Percentiles rank a stretch among this genome's conserved stretches.
Conservation (phyloP, 306 rosid genomes). For the Trichosanthes cucumerina region DNA sequence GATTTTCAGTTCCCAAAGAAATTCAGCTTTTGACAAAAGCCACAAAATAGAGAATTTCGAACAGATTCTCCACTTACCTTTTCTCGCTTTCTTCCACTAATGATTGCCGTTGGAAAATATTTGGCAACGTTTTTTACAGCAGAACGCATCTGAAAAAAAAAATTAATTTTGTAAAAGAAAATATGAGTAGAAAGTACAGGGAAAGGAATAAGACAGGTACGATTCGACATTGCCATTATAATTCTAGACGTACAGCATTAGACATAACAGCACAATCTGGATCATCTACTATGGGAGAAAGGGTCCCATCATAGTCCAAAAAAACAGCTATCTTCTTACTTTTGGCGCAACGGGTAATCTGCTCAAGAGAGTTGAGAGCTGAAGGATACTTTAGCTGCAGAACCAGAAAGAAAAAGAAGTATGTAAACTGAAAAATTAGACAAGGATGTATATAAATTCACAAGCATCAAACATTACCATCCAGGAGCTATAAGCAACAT, state of each 20-base stretch:
- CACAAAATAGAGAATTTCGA: not conserved
- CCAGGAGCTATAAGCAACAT: slow-evolving; percentile 50
- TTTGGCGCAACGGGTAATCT: slow-evolving; percentile 40
- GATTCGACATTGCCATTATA: not conserved
- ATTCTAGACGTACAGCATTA: slow-evolving; percentile 38
- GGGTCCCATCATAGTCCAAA: slow-evolving; percentile 90
- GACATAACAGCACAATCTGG: slow-evolving; percentile 82
- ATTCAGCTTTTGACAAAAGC: not conserved
- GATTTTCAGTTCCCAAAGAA: not conserved
- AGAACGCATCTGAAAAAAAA: slow-evolving; percentile 50
- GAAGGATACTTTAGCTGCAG: slow-evolving; percentile 73
- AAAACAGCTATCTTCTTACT: slow-evolving; percentile 71
- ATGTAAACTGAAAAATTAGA: not conserved
- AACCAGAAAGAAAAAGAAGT: not conserved
- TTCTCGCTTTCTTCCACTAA: slow-evolving; percentile 87
- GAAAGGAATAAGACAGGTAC: not conserved
- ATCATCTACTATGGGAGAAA: slow-evolving; percentile 88
- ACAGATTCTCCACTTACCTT: slow-evolving; percentile 32
- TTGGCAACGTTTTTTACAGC: slow-evolving; percentile 51
- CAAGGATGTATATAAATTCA: not conserved
- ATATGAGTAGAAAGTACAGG: not conserved
- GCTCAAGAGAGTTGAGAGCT: slow-evolving; percentile 49
- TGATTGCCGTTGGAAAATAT: slow-evolving; percentile 75
- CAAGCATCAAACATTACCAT: slow-evolving; percentile 31
- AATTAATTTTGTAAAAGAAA: not conserved